phyloP scores from a whole-genome alignment of 768 basidiomycete species.

The Dentipellis fragilis region DNA sequence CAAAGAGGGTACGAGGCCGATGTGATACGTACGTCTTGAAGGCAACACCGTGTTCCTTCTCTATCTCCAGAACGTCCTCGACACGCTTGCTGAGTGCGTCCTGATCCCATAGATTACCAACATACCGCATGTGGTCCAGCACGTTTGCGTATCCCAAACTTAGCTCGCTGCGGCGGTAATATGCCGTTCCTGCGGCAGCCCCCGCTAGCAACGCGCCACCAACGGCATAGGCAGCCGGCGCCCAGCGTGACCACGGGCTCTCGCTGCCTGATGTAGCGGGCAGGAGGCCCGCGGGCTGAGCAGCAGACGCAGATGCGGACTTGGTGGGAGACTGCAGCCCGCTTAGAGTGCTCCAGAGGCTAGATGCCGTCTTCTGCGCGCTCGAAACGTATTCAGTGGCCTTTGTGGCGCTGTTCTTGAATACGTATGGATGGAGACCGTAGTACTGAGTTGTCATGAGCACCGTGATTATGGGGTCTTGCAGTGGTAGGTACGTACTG shows the following conservation, averaged over 20 bases:
- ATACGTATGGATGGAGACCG: constrained; percentile 76
- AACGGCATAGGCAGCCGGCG: constrained; percentile 56
- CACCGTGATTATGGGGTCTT: neutral
- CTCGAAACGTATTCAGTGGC: constrained; percentile 59
- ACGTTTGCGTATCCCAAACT: constrained; percentile 63
- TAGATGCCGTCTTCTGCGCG: constrained; percentile 55
- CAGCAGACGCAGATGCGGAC: constrained; percentile 22
- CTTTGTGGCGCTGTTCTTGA: constrained; percentile 76
- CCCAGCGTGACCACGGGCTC: constrained; percentile 52
- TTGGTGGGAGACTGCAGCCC: constrained; percentile 18
- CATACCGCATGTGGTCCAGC: constrained; percentile 84
- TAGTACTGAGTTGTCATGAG: constrained; percentile 48
- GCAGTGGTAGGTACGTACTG: constrained; percentile 36
- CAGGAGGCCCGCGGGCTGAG: constrained; percentile 17
- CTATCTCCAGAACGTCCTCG: constrained; percentile 48
- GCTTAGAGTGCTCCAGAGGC: constrained; percentile 47
- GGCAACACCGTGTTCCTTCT: constrained; percentile 49
- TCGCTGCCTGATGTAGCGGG: constrained; percentile 5
- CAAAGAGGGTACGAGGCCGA: neutral
- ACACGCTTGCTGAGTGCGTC: constrained; percentile 49
- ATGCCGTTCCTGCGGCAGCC: constrained; percentile 77
- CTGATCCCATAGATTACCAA: constrained; percentile 80
- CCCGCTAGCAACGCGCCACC: constrained; percentile 73
- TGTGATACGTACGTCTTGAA: constrained; percentile 59
- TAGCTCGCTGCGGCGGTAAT: constrained; percentile 71